A percentile compares a stretch with the other conserved stretches of the same genome.
phyloP scores from a whole-genome alignment of 768 basidiomycete species.

The Podaxis pistillaris region DNA sequence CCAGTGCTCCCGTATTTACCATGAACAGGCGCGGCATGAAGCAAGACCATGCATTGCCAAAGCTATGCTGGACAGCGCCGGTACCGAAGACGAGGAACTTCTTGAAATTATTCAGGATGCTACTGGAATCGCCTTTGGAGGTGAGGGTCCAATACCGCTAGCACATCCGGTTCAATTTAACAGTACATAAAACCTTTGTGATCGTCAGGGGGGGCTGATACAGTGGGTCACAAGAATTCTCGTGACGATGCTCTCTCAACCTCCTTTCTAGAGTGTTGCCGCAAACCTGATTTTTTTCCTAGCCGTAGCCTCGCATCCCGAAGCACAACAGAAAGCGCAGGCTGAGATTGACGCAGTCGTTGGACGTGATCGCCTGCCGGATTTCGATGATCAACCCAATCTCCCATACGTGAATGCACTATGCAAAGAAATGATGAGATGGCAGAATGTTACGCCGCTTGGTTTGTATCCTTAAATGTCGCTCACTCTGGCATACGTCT shows the following conservation, averaged over 20 bases:
- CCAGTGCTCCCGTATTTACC: neutral
- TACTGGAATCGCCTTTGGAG: conserved; percentile 8
- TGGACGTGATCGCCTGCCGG: conserved; percentile 17
- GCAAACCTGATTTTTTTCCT: conserved; percentile 14
- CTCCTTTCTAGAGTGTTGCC: conserved; percentile 1
- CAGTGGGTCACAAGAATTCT: neutral
- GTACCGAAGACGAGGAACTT: neutral
- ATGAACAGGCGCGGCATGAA: neutral
- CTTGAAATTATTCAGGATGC: conserved; percentile 1
- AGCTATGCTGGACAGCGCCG: neutral
- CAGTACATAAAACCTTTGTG: neutral
- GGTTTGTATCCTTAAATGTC: neutral
- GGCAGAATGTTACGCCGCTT: neutral
- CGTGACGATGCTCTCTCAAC: neutral
- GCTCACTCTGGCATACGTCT: neutral
- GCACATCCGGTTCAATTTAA: neutral
- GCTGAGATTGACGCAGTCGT: conserved; percentile 18
- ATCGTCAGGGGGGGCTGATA: conserved; percentile 10
- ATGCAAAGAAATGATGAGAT: conserved; percentile 16
- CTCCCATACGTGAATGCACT: conserved; percentile 17
- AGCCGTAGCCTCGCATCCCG: conserved; percentile 17
- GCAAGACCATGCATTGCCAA: conserved; percentile 1
- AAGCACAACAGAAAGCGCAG: conserved; percentile 17
- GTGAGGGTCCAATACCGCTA: neutral
- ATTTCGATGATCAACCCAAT: conserved; percentile 11